These are phyloP conservation scores for Pezicula radicicola DNA, from an alignment of 2,329 filamentous ascomycete genomes.

Conservation along the genomic window DNA sequence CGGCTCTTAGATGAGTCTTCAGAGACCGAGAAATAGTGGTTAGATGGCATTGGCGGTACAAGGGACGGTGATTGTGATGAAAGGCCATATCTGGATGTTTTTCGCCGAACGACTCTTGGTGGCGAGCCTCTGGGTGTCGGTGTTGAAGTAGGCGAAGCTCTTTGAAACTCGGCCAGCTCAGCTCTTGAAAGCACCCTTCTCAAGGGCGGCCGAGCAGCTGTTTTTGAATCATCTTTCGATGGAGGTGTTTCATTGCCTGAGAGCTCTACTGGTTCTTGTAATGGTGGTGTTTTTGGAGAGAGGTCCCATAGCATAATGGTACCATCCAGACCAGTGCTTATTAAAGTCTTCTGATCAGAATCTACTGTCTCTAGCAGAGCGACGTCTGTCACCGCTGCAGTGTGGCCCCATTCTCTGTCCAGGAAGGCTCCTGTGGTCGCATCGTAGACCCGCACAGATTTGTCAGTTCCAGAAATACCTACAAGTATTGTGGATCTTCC, in stretches of 20 bases:
- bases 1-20: constrained; percentile 22
- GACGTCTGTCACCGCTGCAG: constrained; percentile 86
- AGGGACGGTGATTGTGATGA: constrained; percentile 48
- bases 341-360: constrained; percentile 53
- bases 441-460: constrained; percentile 90
- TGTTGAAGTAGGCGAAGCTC: constrained; percentile 38
- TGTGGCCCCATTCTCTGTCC: constrained; percentile 91
- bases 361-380: constrained; percentile 60
- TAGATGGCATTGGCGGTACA: constrained; percentile 21
- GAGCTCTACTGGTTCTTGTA: constrained; percentile 16
- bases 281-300: constrained; percentile 16
- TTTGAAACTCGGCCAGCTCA: constrained; percentile 78
- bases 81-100: constrained; percentile 49
- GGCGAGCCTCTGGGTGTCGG: constrained; percentile 50
- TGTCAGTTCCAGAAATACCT: constrained; percentile 92
- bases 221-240: constrained; percentile 37
- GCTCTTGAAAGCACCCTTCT: constrained; percentile 83
- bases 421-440: constrained; percentile 72
- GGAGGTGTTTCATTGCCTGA: constrained; percentile 24
- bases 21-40: constrained; percentile 23
- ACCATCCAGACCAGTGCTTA: constrained; percentile 76
- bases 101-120: constrained; percentile 49
- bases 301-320: constrained; percentile 74
- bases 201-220: constrained; percentile 67
- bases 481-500: constrained; percentile 64